These are phyloP conservation scores for Blastobotrys apis DNA, from an alignment of 1,139 yeast genomes.

Conservation along the genomic window DNA sequence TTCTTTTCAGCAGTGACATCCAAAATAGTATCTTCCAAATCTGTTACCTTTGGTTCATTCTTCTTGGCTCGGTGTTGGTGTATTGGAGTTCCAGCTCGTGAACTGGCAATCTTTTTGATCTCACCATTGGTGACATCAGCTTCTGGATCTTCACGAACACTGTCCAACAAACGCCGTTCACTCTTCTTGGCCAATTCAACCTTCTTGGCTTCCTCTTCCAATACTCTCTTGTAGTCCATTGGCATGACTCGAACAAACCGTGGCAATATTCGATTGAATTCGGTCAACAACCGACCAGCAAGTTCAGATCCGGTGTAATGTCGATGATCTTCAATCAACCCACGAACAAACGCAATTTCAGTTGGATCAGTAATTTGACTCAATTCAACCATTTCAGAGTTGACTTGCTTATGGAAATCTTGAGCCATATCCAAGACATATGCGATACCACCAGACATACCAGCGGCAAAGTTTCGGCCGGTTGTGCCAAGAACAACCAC, in stretches of 20 bases:
- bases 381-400: conserved; percentile 77
- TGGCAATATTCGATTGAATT: conserved; percentile 84
- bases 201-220: conserved; percentile 71
- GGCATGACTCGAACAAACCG: conserved; percentile 94
- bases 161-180: conserved; percentile 51
- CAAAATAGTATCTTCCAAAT: conserved; percentile 81
- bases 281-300: conserved; percentile 75
- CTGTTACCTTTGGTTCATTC: conserved; percentile 80
- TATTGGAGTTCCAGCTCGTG: conserved; percentile 12
- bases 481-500: conserved; percentile 88
- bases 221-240: conserved; percentile 81
- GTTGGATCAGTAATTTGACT: conserved; percentile 74
- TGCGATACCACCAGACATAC: conserved; percentile 99
- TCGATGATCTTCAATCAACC: conserved; percentile 89
- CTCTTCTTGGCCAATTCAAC: conserved; percentile 58
- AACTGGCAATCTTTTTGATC: conserved; percentile 32
- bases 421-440: conserved; percentile 95
- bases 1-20: conserved; percentile 64
- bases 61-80: conserved; percentile 1
- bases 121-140: conserved; percentile 90
- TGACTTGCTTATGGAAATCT: conserved; percentile 78
- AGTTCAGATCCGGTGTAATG: conserved; percentile 91
- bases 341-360: conserved; percentile 92
- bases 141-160: conserved; percentile 74
- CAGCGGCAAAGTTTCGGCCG: conserved; percentile 96